Evolutionary conservation across 352 stramenopile species (phyloP), one percentile per base, ranked within the genome.

Genomic region (Phytopythium boreale): DNA sequence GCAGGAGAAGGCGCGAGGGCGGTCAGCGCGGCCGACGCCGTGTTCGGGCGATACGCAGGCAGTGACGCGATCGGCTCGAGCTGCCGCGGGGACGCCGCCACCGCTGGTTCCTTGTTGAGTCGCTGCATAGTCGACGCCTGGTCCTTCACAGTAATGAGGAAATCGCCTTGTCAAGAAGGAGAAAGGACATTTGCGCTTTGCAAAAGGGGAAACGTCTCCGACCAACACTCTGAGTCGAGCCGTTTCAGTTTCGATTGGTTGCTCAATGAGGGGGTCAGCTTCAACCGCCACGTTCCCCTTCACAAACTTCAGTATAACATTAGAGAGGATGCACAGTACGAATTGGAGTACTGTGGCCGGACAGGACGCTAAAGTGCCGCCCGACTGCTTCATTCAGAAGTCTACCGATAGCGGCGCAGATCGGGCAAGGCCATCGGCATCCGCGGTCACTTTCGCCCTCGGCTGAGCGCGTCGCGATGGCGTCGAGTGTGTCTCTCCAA

Each of bases 41-140:
- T 44, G 27, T 17, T 31, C 24, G 59, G 43, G 5, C 34, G 61
- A 17, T 55, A 66, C 50, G 49, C 29, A 2, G 44, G 26, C n/a
- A 49, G 41, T 15, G 36, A 41, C 24, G 39, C 56, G 20, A 77
- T 53, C 24, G 70, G 70, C 58, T 71, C 67, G 14, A 77, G 59
- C 53, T 74, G 67, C 34, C 67, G 70, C 27, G 66, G 70, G 14
- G 56, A 44, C 12, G 37, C 24, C 17, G 47, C 26, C 20, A 19
- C 19, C 6, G 43, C 19, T 19, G 37, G 36, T n/a, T n/a, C 12
- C 31, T 26, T 27, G 22, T 24, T 43, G 9, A 2, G 36, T 27
- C 24, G 44, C 20, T 31, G 27, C n/a, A 55, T 29, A 4, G 5
- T 36, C 26, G 26, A 11, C 24, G 14, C 7, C n/a, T n/a, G n/a